Base-by-base conservation (phyloP, 176 grass and related monocot genomes). In the Neostapfia colusana region DNA sequence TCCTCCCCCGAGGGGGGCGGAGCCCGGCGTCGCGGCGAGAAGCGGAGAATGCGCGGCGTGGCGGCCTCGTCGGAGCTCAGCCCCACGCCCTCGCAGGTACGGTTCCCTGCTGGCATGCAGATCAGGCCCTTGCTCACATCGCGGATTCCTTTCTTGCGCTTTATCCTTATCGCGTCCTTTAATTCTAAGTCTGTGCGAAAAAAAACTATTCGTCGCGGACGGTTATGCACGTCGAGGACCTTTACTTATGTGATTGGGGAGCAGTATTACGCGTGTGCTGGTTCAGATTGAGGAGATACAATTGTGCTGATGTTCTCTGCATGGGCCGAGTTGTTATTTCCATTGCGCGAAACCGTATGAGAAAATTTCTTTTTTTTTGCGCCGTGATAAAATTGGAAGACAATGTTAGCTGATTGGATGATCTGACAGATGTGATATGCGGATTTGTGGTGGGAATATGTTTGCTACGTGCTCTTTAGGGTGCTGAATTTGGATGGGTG, bases 1-100 rank as follows among this genome's bases (percentile, higher is more conserved):
- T 45, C 81, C 75, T 72, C 83, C 75, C 40, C 51, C 4, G 42
- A 18, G 63, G 72, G 76, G 63, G 59, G 51, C 8, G 11, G 7
- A 39, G 4, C 60, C 69, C 17, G 4, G 40, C 83, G 51, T 21
- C 40, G 51, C 39, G 69, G 28, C 69, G 51, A 60, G 41, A 85
- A 85, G 51, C 74, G 42, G 70, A 45, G 70, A 86, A 86, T 81
- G 84, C 13, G 42, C 77, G 18, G 41, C 63, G 45, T 53, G 8
- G 54, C 42, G 1, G 63, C 70, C 51, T 81, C 70, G 63, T 63
- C 63, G 42, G 76, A 68, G 18, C 34, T 55, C 55, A 57, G 57
- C 27, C 41, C 36, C 45, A 6, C 45, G 23, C 16, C 59, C 24
- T 48, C 69, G 69, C 76, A 80, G 83, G 83, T 85, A 80, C 61